phyloP scores from a whole-genome alignment of 1,284 basidiomycete genomes.

The Sphagnurus paluster region DNA sequence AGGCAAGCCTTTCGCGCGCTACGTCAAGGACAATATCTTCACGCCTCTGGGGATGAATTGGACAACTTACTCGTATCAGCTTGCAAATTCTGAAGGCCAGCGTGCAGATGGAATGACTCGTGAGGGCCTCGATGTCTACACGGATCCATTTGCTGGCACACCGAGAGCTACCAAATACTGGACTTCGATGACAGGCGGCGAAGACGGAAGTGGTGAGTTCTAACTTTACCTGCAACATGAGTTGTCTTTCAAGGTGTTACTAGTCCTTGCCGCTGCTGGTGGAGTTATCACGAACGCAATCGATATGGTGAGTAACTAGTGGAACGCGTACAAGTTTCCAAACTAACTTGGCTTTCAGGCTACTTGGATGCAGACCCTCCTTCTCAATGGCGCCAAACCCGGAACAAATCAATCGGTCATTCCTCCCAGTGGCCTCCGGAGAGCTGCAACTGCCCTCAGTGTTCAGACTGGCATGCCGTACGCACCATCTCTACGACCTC shows the following conservation, averaged over 20 bases:
- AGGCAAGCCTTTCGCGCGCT: constrained; percentile 25
- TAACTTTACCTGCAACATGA: background rate
- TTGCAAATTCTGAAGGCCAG: constrained; percentile 25
- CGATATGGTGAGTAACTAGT: constrained; percentile 22
- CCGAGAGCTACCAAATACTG: constrained; percentile 1
- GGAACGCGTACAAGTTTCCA: background rate
- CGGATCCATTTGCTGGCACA: constrained; percentile 9
- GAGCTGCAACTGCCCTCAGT: background rate
- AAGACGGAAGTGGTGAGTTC: constrained; percentile 24
- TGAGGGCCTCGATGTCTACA: constrained; percentile 1
- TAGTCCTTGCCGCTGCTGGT: constrained; percentile 24
- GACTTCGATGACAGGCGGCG: background rate
- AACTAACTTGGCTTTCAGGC: constrained; percentile 18
- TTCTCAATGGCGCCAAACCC: constrained; percentile 24
- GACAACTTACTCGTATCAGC: constrained; percentile 32
- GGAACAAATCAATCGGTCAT: constrained; percentile 19
- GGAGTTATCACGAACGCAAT: constrained; percentile 26
- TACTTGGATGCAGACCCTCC: constrained; percentile 25
- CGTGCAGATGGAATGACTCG: constrained; percentile 24
- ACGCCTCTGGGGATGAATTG: constrained; percentile 33
- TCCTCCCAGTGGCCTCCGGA: constrained; percentile 16
- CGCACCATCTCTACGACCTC: background rate
- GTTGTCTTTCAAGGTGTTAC: background rate
- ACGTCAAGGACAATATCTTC: constrained; percentile 33
- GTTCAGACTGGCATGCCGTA: background rate